Percentiles rank a stretch among this genome's conserved stretches.
phyloP scores from a whole-genome alignment of 441 rosid species.

The Eugenia klotzschiana region DNA sequence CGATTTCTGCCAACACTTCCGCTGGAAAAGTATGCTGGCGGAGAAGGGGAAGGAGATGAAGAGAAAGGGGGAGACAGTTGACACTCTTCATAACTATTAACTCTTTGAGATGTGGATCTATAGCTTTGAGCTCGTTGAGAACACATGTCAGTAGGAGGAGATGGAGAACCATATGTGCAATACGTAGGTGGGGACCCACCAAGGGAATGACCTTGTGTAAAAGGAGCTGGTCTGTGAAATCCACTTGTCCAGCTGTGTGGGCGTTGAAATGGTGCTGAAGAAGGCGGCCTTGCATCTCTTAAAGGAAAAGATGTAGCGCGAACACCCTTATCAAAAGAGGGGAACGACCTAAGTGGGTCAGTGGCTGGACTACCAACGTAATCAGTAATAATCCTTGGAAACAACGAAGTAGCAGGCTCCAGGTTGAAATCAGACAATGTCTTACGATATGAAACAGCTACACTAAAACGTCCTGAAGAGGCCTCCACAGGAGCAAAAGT shows the following conservation, averaged over 20 bases:
- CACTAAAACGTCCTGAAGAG: conserved; percentile 50
- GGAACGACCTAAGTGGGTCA: conserved; percentile 65
- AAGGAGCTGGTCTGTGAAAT: conserved; percentile 45
- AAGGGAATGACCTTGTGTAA: conserved; percentile 24
- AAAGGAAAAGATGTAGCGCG: conserved; percentile 43
- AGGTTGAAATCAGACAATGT: conserved; percentile 61
- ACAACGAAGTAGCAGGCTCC: conserved; percentile 41
- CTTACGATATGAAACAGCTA: conserved; percentile 52
- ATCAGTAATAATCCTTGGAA: conserved; percentile 64
- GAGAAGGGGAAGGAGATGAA: conserved; percentile 58
- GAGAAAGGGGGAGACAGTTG: conserved; percentile 89
- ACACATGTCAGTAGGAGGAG: conserved; percentile 37
- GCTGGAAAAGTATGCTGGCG: conserved; percentile 31
- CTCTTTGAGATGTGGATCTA: conserved; percentile 18
- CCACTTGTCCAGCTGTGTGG: conserved; percentile 95
- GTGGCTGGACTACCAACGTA: conserved; percentile 84
- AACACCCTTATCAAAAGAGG: conserved; percentile 42
- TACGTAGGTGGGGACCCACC: conserved; percentile 45
- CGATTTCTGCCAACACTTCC: conserved; percentile 26
- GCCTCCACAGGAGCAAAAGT: conserved; percentile 64
- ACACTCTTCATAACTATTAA: conserved; percentile 37
- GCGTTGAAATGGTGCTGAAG: conserved; percentile 38
- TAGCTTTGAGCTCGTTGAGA: conserved; percentile 26
- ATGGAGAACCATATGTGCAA: conserved; percentile 27
- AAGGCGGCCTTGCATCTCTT: conserved; percentile 35